Base-by-base conservation (phyloP, 1,284 basidiomycete genomes). In the Cutaneotrichosporon cutaneum region DNA sequence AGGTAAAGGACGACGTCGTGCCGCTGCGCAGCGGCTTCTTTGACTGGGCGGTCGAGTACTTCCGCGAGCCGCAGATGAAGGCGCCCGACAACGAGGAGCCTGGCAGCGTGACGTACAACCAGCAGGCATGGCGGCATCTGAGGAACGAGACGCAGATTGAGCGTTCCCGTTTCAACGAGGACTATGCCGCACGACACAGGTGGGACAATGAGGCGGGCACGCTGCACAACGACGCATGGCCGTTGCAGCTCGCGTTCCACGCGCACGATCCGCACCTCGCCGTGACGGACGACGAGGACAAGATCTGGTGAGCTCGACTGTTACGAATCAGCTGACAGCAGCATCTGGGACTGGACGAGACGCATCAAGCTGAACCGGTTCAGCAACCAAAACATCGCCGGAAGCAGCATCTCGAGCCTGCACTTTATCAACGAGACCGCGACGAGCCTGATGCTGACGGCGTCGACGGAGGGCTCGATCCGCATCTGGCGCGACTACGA, bases 61-160 rank as follows among this genome's bases (percentile, higher is more conserved):
- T 97, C 82, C 94, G 91, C 66, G 94, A 98, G 78, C 94, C 95
- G 4, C 95, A 96, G 79, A 96, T 97, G 94, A 88, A 92, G 90
- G 89, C 94, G 84, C 87, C 91, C 21, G 95, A 99, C 76, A 87
- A 87, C 4, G 94, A 98, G 73, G 96, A 99, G 77, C 93, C 94
- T 18, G 95, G 95, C 3, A 94, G 91, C 65, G 82, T 90, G 52
- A 88, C 90, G 70, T 98, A 95, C 75, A 98, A 97, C 73, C 90
- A 95, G 71, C 93, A 97, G 74, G 87, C 94, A 3, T 99, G 95
- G 95, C 84, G 94, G 68, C 89, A 95, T 71, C 85, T 90, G 68
- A 86, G 94, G 59, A 97, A 97, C 73, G 94, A 96, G 71, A 84
- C 86, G 58, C 85, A 94, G 58, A 82, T 84, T n/a, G 88, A 92